Evolutionary conservation across 2,329 filamentous ascomycete species (phyloP), one percentile per base, ranked within the genome.

Genomic region (Sporothrix inflata): DNA sequence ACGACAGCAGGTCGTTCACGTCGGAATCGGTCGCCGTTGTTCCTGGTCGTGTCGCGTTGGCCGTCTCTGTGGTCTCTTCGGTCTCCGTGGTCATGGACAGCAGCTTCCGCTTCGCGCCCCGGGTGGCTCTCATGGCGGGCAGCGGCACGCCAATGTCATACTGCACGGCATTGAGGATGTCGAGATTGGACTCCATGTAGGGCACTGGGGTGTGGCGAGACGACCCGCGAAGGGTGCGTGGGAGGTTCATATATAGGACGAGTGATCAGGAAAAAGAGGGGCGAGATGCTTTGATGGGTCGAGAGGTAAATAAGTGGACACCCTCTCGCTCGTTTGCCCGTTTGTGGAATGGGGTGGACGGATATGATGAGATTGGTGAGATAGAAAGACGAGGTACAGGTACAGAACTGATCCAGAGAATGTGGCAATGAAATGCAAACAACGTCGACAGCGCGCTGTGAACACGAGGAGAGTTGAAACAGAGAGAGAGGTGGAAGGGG

Each of bases 141-240:
- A 71, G 30, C 5, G 38, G 74, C 2, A 76, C 75, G 40, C 80
- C 81, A 72, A 82, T 80, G 75, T 83, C 78, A 74, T 84, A 86
- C 49, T 81, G 79, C 77, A 86, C 84, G 55, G 84, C 84, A 76
- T 80, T 84, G 67, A 87, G 80, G 61, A 86, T 85, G n/a, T 82
- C 77, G 21, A 83, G 76, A 66, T 82, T 79, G 47, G 80, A 77
- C 51, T 80, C 78, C 72, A 81, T 78, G 73, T 76, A 75, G 34
- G 73, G 74, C 78, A 78, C 78, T 24, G 60, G 24, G 12, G 40
- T n/a, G 49, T 40, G 49, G 19, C 19, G 49, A 27, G 40, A 65
- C 4, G 40, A 19, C 21, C 24, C 61, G 21, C 40, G 61, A 9
- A 30, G 21, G 21, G 19, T 21, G 63, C 24, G 14, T 47, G 16